Conservation (phyloP, 2,329 filamentous ascomycete species). For the Blumeria graminis region DNA sequence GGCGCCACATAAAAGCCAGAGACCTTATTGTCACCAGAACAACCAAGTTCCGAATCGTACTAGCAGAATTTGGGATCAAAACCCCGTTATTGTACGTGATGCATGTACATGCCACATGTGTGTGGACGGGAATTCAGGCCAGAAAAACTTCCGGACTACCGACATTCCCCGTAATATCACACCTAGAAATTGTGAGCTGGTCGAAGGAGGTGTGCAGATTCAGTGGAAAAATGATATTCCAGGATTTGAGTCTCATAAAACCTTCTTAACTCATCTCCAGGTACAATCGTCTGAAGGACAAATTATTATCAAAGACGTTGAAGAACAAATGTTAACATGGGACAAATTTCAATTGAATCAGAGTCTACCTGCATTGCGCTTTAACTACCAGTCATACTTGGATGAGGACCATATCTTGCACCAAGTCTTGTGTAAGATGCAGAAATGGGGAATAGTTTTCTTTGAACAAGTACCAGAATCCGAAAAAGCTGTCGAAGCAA, state of each 20-base stretch:
- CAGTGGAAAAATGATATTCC: constrained; percentile 31
- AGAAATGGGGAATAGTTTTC: constrained; percentile 49
- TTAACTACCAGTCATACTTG: constrained; percentile 54
- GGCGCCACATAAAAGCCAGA: too few species aligned
- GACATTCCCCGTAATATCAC: constrained; percentile 32
- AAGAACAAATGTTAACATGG: constrained; percentile 17
- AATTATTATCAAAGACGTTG: background rate
- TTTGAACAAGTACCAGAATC: constrained; percentile 48
- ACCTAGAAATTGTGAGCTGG: constrained; percentile 16
- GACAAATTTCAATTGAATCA: background rate
- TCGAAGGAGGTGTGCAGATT: constrained; percentile 21
- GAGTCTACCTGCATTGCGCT: constrained; percentile 7
- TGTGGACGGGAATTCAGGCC: constrained; percentile 31
- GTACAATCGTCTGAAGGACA: background rate
- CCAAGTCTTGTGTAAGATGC: constrained; percentile 35
- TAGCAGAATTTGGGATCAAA: background rate
- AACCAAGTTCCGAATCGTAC: too few species aligned
- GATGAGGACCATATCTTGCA: constrained; percentile 29
- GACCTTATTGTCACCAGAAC: too few species aligned
- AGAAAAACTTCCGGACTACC: constrained; percentile 38
- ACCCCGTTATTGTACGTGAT: constrained; percentile 25
- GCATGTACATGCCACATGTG: constrained; percentile 31
- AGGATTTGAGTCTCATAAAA: constrained; percentile 10
- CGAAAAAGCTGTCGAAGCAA: constrained; percentile 36
- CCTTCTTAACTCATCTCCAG: constrained; percentile 7